A percentile compares a stretch with the other conserved stretches of the same genome.
These are phyloP conservation scores for Penicillium janthinellum DNA, from an alignment of 2,329 filamentous ascomycete species.

Conservation along the genomic window DNA sequence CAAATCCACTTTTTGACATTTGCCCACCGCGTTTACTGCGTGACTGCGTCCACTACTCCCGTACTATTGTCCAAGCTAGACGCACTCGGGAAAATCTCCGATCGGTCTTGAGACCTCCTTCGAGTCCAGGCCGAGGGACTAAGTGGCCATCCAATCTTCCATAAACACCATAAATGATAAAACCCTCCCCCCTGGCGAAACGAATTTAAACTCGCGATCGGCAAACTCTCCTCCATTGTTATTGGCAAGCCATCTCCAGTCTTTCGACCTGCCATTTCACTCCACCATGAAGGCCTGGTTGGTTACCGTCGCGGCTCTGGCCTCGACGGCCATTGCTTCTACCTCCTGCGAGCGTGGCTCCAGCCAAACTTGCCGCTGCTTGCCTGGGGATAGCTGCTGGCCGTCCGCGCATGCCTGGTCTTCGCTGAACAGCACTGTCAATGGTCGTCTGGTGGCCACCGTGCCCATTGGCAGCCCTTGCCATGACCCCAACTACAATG, in stretches of 20 bases:
- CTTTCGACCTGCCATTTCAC: background rate
- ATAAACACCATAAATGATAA: background rate
- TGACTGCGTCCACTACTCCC: background rate
- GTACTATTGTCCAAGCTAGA: constrained; percentile 12
- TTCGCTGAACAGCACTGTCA: constrained; percentile 40
- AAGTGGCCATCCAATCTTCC: background rate
- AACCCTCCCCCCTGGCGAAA: background rate
- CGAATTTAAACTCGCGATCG: constrained; percentile 3
- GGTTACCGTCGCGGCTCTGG: constrained; percentile 16
- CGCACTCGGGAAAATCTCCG: constrained; percentile 30
- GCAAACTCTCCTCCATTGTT: constrained; percentile 3
- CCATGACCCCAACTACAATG: constrained; percentile 34
- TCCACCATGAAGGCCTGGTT: constrained; percentile 32
- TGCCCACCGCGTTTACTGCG: background rate
- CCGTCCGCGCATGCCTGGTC: constrained; percentile 36
- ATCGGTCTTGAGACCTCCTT: background rate
- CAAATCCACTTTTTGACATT: background rate
- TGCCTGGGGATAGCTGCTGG: constrained; percentile 45
- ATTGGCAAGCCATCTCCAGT: constrained; percentile 1
- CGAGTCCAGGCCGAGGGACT: background rate
- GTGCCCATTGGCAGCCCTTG: constrained; percentile 43
- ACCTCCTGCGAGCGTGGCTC: background rate
- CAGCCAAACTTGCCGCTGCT: constrained; percentile 23
- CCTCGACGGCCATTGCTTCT: constrained; percentile 13
- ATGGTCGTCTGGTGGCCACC: constrained; percentile 42